Evolutionary conservation across 2,329 filamentous ascomycete species (phyloP).

Genomic region (Nannizziopsis arthrosporioides): DNA sequence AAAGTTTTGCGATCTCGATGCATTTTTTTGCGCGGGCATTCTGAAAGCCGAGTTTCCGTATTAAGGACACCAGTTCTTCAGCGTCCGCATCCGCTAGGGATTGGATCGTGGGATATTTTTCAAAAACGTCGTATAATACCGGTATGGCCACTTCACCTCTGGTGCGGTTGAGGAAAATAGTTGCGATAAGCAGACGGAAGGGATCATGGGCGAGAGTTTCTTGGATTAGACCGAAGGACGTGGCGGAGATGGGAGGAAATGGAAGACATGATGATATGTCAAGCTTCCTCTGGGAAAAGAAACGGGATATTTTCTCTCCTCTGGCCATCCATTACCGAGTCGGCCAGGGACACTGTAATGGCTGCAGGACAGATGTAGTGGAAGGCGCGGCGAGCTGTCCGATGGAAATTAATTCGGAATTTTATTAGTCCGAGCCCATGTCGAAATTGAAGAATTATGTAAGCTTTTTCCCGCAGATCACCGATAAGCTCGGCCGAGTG

Average conservation of each 20-base stretch:
- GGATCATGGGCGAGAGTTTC: conserved; percentile 64
- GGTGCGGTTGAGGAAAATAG: conserved; percentile 77
- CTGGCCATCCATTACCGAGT: conserved; percentile 15
- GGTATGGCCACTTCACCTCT: conserved; percentile 63
- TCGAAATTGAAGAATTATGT: not conserved
- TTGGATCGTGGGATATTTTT: conserved; percentile 54
- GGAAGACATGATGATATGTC: conserved; percentile 36
- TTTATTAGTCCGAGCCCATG: not conserved
- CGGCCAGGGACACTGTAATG: not conserved
- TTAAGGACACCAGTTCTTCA: conserved; percentile 49
- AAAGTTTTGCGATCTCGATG: conserved; percentile 57
- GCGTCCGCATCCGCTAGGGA: conserved; percentile 48
- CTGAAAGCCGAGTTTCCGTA: conserved; percentile 60
- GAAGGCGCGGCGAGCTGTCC: not conserved
- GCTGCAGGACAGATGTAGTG: not conserved
- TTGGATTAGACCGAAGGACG: conserved; percentile 68
- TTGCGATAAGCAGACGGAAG: conserved; percentile 69
- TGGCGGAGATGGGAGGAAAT: conserved; percentile 55
- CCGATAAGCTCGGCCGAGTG: conserved; percentile 9
- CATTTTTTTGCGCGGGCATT: conserved; percentile 55
- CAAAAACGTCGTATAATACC: conserved; percentile 57
- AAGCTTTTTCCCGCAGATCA: not conserved
- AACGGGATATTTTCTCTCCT: conserved; percentile 30
- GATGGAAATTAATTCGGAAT: not conserved
- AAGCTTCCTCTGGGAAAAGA: conserved; percentile 28